Evolutionary conservation across 1,284 basidiomycete species (phyloP).

Genomic region (Cryptococcus sp.): DNA sequence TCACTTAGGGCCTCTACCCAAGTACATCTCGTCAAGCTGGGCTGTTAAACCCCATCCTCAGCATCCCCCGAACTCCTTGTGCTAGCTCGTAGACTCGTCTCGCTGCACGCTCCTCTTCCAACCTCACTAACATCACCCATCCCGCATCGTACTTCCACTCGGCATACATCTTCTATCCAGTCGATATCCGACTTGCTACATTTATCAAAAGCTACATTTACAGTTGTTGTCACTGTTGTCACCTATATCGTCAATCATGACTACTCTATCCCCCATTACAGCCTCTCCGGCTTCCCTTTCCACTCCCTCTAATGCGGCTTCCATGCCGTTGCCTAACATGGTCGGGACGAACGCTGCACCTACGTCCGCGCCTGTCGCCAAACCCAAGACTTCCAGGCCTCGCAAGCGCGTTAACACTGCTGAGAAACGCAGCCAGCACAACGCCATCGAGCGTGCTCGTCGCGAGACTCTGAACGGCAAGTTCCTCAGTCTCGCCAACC

Average conservation of each 20-base stretch:
- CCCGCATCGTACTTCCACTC: constrained; percentile 1
- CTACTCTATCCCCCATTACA: constrained; percentile 35
- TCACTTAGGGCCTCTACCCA: constrained; percentile 8
- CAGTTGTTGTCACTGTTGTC: too few species aligned
- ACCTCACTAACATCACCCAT: constrained; percentile 4
- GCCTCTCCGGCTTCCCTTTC: constrained; percentile 28
- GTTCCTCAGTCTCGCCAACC: constrained; percentile 80
- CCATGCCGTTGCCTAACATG: constrained; percentile 19
- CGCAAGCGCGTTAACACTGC: constrained; percentile 80
- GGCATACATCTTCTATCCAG: background rate
- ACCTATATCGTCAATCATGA: constrained; percentile 16
- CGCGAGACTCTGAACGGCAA: constrained; percentile 87
- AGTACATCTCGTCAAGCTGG: constrained; percentile 38
- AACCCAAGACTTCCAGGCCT: constrained; percentile 59
- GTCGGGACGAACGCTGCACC: constrained; percentile 26
- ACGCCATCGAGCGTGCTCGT: constrained; percentile 88
- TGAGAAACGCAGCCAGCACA: constrained; percentile 89
- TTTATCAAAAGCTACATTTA: too few species aligned
- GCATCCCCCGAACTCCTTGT: constrained; percentile 49
- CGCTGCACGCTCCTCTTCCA: constrained; percentile 45
- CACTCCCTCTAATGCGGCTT: constrained; percentile 9
- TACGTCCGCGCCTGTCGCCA: constrained; percentile 21
- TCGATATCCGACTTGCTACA: background rate
- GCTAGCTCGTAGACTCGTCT: constrained; percentile 53
- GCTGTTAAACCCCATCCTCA: constrained; percentile 29